Evolutionary conservation across 176 grass and related monocot genomes (phyloP).

Genomic region (sorghum (Sorghum bicolor)): DNA sequence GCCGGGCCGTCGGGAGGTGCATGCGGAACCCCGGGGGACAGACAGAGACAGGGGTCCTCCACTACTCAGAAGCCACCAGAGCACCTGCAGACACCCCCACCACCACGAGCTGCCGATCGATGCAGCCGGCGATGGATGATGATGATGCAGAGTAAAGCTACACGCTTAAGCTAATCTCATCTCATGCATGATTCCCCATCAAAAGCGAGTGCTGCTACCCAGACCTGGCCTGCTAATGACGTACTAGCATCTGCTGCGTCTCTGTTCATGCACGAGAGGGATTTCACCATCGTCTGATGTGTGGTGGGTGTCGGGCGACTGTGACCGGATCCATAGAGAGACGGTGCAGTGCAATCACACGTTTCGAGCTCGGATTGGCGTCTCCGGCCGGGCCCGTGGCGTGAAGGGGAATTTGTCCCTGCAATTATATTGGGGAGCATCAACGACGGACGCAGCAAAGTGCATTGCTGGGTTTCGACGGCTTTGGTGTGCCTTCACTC

Average conservation of each 20-base stretch:
- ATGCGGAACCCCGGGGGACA: not conserved
- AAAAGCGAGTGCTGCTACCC: not conserved
- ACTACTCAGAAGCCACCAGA: not conserved
- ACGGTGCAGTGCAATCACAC: not conserved
- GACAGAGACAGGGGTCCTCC: slow-evolving; percentile 15
- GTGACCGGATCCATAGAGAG: not conserved
- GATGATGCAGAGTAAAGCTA: slow-evolving; percentile 18
- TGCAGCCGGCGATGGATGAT: no score
- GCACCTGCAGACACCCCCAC: slow-evolving; percentile 2
- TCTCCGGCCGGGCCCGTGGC: not conserved
- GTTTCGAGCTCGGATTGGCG: slow-evolving; percentile 38
- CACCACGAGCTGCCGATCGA: not conserved
- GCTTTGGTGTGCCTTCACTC: not conserved
- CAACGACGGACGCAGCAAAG: not conserved
- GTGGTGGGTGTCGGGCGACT: not conserved
- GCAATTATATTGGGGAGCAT: not conserved
- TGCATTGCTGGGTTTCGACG: not conserved
- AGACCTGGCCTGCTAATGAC: no score
- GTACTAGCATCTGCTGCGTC: no score
- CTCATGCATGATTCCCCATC: not conserved
- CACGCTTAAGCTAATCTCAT: not conserved
- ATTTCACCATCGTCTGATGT: no score
- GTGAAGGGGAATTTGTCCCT: not conserved
- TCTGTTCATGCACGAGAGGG: not conserved
- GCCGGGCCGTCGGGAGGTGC: not conserved